Conservation (phyloP, 2,329 filamentous ascomycete species). For the Penicillium griseofulvum region DNA sequence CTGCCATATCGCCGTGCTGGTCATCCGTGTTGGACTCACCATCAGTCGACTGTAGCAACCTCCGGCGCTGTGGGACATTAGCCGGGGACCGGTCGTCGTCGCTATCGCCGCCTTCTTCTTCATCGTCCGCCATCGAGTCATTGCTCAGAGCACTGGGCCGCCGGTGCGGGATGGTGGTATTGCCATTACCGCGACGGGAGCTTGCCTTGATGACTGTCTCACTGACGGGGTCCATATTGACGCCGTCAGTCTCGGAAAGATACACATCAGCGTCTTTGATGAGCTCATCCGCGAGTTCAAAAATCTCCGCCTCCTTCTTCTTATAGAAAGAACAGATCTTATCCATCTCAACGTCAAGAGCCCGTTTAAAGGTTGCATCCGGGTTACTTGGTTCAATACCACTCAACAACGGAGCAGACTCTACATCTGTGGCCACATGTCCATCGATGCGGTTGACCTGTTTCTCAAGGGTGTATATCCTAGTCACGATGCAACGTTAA, state of each 20-base stretch:
- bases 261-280: slow-evolving; percentile 69
- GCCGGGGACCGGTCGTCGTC: slow-evolving; percentile 54
- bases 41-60: slow-evolving; percentile 24
- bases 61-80: slow-evolving; percentile 8
- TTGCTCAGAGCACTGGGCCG: slow-evolving; percentile 45
- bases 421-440: slow-evolving; percentile 63
- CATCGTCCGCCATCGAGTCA: slow-evolving; percentile 52
- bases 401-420: slow-evolving; percentile 78
- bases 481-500: slow-evolving; percentile 38
- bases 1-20: slow-evolving; percentile 33
- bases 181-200: slow-evolving; percentile 1
- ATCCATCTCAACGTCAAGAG: slow-evolving; percentile 84
- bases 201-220: slow-evolving; percentile 44
- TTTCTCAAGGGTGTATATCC: slow-evolving; percentile 94
- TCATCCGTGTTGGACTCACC: slow-evolving; percentile 31
- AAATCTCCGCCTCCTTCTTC: slow-evolving; percentile 83
- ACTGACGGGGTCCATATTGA: slow-evolving; percentile 44
- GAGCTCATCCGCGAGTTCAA: slow-evolving; percentile 75
- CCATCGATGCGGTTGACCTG: slow-evolving; percentile 62
- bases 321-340: slow-evolving; percentile 92
- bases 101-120: slow-evolving; percentile 51
- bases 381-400: slow-evolving; percentile 60
- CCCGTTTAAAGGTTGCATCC: slow-evolving; percentile 75
- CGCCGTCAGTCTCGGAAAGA: slow-evolving; percentile 55
- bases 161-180: slow-evolving; percentile 34